Evolutionary conservation across 129 eudicot genomes (phyloP), one percentile per base, ranked within the genome.

Genomic region (Deinandra increscens): DNA sequence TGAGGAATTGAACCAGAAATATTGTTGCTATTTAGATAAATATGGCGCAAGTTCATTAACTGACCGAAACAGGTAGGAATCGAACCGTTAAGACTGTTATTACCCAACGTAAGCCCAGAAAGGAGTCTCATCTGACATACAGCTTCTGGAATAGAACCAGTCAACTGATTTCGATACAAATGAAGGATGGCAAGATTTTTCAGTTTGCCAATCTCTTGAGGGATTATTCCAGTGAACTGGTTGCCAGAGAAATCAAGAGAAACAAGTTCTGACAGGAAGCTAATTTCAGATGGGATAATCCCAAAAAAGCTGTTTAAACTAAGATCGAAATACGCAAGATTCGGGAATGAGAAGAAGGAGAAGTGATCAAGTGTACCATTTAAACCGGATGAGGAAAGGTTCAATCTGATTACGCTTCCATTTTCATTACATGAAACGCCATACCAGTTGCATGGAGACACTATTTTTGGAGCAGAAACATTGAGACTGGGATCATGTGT

Each of bases 381-480:
- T 23, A 78, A n/a, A n/a, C n/a, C n/a, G n/a, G n/a, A n/a, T n/a
- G n/a, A n/a, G n/a, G n/a, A n/a, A n/a, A n/a, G n/a, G 45, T 50
- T 64, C 44, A 79, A 17, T 15, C 71, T 4, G 29, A 5, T 23
- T 41, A 80, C 20, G 59, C 70, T 43, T 4, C 73, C 77, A 0
- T 46, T n/a, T 12, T 31, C 10, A 37, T 68, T 69, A 80, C 83
- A 79, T 9, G 67, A 66, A 79, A 79, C 71, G 4, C 83, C 83
- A 42, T 58, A 50, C 83, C 83, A 80, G 26, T 20, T 69, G 72
- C 84, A 80, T 15, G 80, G 73, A 18, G 49, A 53, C 23, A 51
- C 7, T 3, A 22, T 65, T 11, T 19, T 33, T 10, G 39, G 73
- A 44, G 20, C 3, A 5, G 54, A 48, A 6, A 6, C 1, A 15